phyloP scores from a whole-genome alignment of 805 yeast species.

The Torulaspora indica region DNA sequence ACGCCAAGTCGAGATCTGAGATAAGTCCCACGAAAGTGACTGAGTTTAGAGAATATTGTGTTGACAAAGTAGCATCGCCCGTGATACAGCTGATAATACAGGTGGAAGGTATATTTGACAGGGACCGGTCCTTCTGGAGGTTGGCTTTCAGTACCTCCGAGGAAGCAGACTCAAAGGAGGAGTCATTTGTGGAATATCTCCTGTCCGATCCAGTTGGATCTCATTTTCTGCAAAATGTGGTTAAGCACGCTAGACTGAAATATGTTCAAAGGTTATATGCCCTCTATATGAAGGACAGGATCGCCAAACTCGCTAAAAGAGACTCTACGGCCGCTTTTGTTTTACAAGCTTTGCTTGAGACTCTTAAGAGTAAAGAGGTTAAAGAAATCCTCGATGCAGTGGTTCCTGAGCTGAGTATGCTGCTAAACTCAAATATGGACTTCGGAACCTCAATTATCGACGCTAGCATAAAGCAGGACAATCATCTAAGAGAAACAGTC shows the following conservation, averaged over 20 bases:
- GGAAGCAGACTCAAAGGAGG: conserved; percentile 57
- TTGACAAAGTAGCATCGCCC: conserved; percentile 81
- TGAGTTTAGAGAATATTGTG: conserved; percentile 65
- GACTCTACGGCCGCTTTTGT: conserved; percentile 83
- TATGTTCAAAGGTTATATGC: conserved; percentile 66
- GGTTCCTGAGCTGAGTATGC: conserved; percentile 58
- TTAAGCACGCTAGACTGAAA: conserved; percentile 61
- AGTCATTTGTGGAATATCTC: conserved; percentile 75
- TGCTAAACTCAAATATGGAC: conserved; percentile 65
- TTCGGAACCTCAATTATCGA: conserved; percentile 63
- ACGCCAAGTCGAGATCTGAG: conserved; percentile 31
- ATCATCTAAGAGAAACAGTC: conserved; percentile 57
- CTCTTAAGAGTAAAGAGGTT: conserved; percentile 59
- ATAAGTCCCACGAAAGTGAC: conserved; percentile 37
- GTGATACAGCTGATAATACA: conserved; percentile 74
- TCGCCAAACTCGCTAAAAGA: conserved; percentile 69
- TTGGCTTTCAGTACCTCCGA: conserved; percentile 51
- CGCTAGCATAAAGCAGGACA: conserved; percentile 53
- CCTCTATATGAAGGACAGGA: conserved; percentile 67
- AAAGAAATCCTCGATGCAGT: conserved; percentile 57
- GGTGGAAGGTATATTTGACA: conserved; percentile 75
- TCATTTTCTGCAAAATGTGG: conserved; percentile 74
- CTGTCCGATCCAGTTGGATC: conserved; percentile 89
- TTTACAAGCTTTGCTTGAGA: conserved; percentile 63
- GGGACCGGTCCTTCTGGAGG: conserved; percentile 68